Evolutionary conservation across 805 yeast species (phyloP).

Genomic region (Dipodascus geniculatus): DNA sequence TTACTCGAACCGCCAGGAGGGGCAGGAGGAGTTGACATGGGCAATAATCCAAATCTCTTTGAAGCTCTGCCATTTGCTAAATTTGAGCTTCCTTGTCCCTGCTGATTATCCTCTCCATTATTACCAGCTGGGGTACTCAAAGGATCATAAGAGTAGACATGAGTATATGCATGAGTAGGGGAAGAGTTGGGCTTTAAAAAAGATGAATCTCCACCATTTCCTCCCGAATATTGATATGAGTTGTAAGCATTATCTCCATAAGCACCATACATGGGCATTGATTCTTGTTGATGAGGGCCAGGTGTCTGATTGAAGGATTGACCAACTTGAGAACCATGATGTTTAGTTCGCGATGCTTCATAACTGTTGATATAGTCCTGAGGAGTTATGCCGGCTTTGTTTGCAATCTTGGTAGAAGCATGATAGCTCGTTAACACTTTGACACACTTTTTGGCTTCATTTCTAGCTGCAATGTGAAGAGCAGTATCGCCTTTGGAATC

Average conservation of each 20-base stretch:
- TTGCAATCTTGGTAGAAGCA: conserved; percentile 35
- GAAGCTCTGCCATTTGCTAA: neutral
- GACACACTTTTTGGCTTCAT: conserved; percentile 36
- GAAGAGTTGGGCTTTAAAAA: neutral
- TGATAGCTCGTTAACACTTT: conserved; percentile 35
- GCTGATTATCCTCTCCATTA: neutral
- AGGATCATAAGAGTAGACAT: conserved; percentile 1
- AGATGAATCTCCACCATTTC: neutral
- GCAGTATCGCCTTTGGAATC: conserved; percentile 83
- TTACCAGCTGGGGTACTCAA: neutral
- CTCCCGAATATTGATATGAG: neutral
- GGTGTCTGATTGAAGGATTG: conserved; percentile 9
- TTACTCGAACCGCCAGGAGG: neutral
- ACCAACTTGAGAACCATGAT: conserved; percentile 7
- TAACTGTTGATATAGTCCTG: conserved; percentile 27
- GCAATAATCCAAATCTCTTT: neutral
- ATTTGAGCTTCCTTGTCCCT: neutral
- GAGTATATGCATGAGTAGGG: neutral
- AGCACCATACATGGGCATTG: neutral
- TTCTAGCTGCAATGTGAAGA: conserved; percentile 59
- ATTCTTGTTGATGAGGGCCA: conserved; percentile 16
- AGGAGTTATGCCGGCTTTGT: conserved; percentile 30
- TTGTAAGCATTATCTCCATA: neutral
- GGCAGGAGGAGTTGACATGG: neutral
- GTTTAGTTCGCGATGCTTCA: conserved; percentile 15